Conservation (phyloP, 768 basidiomycete species). For the Xanthoconium stramineum region DNA sequence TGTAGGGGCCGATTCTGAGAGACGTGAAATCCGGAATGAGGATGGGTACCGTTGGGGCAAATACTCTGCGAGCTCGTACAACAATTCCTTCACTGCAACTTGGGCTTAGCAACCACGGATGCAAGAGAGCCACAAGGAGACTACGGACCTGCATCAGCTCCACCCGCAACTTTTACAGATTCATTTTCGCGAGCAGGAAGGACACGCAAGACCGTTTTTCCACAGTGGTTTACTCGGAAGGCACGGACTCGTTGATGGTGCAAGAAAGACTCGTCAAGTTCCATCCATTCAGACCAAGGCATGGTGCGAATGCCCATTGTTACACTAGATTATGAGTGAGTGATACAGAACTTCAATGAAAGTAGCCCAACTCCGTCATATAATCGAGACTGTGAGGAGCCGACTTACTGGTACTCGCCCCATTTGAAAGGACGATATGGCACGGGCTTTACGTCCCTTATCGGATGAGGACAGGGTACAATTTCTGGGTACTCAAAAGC, state of each 20-base stretch:
- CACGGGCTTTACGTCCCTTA: conserved; percentile 51
- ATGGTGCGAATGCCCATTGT: conserved; percentile 74
- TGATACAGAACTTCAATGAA: neutral
- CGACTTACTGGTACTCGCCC: conserved; percentile 66
- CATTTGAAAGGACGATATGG: conserved; percentile 69
- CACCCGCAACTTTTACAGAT: conserved; percentile 30
- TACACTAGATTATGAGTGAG: conserved; percentile 38
- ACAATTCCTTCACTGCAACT: conserved; percentile 55
- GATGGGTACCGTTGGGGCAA: conserved; percentile 62
- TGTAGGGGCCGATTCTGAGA: conserved; percentile 5
- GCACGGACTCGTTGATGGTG: conserved; percentile 56
- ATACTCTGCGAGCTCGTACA: conserved; percentile 69
- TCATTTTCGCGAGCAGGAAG: conserved; percentile 45
- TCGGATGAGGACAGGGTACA: conserved; percentile 36
- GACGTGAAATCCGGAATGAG: conserved; percentile 53
- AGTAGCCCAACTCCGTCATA: neutral
- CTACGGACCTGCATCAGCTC: conserved; percentile 29
- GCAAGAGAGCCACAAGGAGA: neutral
- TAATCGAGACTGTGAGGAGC: neutral
- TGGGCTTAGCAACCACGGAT: neutral
- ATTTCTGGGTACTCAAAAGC: conserved; percentile 53
- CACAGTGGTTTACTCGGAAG: conserved; percentile 51
- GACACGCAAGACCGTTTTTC: conserved; percentile 46
- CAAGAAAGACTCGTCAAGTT: conserved; percentile 61
- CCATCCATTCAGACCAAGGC: conserved; percentile 75